Evolutionary conservation across 495 filamentous ascomycete species (phyloP), one percentile per base, ranked within the genome.

Genomic region (Parathielavia appendiculata): DNA sequence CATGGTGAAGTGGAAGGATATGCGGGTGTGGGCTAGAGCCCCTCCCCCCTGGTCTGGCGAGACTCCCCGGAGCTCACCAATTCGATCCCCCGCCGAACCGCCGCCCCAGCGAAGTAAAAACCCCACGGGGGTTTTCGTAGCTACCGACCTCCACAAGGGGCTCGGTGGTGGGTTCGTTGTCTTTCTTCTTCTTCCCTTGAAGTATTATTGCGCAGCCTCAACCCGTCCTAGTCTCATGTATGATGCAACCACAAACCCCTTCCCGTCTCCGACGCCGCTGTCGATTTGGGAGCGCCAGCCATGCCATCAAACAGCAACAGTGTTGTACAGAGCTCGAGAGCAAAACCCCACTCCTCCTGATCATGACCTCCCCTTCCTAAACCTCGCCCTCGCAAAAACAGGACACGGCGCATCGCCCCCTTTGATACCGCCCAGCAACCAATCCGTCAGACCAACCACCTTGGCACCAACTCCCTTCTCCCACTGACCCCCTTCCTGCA

Each of bases 401-500:
- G 72, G 71, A 60, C 65, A 67, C 17, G 70, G 63, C 35, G 50
- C 47, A 16, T 62, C 54, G 0, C 70, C 73, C 6, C 75, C 75
- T 63, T 74, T 79, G 56, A 81, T 75, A 12, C 79, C 77, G 2
- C 90, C 90, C 50, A 95, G 76, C 60, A 96, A 71, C 91, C 91
- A 96, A 68, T 96, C 91, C 40, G 91, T 93, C 62, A 96, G 71
- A 32, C 84, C 89, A 0, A 96, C 88, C 22, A 96, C 88, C 66
- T 84, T 85, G 13, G 88, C 73, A 17, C 82, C 79, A 26, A 81
- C 70, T 7, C 79, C 76, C 63, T 72, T 72, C 56, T 79, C 77
- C 72, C 77, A 90, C 79, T 86, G 86, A 46, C 85, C 84, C 47
- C 86, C 80, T 48, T 86, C 85, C 64, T 97, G 86, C 11, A 86